Evolutionary conservation across 441 rosid species (phyloP), one percentile per base, ranked within the genome.

Genomic region (Syzygium malaccense): DNA sequence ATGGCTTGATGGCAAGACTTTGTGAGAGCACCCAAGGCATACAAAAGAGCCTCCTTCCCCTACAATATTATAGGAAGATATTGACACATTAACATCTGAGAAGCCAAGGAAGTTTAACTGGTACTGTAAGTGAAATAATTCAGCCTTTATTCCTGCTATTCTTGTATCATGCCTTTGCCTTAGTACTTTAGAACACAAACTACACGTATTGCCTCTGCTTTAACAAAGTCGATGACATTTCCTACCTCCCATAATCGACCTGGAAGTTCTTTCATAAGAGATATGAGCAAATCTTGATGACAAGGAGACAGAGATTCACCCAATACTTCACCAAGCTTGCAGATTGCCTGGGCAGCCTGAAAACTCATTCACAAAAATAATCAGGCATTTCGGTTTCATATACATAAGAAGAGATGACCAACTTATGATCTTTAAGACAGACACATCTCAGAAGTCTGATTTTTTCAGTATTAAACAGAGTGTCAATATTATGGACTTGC

Each of bases 181-280:
- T 85, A 11, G 64, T 85, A 23, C 87, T 85, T 75, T 41, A 75
- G 51, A 41, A 75, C 83, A 75, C 53, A 75, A 75, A 75, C 51
- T 14, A 75, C 48, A 75, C n/a, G 13, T 37, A 75, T 75, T 23
- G 53, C 83, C 83, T 41, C 51, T 75, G 53, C 83, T 48, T 37
- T 30, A 85, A 56, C 49, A 58, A 54, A 88, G 85, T 64, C 68
- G 64, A 55, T 51, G 57, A 85, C 79, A 88, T 41, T 26, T 49
- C 48, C 25, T 87, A 98, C 99, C 98, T 98, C 99, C 99, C 99
- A 98, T 87, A 98, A 90, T 86, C 97, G 98, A 89, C 99, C 98
- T 66, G 97, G 99, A 90, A 98, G 88, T 93, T 98, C 99, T 91
- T 94, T 94, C 93, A 95, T 87, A 54, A 97, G 95, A 91, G 96